Conservation (phyloP, 2,329 filamentous ascomycete genomes). For the Aspergillus sp. region DNA sequence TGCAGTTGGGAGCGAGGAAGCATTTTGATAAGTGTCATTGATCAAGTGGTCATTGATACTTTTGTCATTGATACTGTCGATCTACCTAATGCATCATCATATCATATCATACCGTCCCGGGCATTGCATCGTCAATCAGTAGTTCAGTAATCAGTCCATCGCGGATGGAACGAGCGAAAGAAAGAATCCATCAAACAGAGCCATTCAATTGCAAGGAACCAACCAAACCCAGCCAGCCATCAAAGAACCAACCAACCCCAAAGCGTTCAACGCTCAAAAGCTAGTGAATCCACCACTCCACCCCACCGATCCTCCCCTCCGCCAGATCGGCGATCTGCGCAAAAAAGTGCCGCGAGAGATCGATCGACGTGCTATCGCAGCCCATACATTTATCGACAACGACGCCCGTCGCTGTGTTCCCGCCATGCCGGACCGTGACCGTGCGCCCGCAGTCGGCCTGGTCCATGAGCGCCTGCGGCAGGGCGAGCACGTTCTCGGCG, state of each 20-base stretch:
- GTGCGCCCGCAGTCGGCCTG: constrained; percentile 63
- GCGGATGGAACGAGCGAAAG: no score
- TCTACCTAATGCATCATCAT: no score
- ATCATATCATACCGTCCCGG: constrained; percentile 13
- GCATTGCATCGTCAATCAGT: constrained; percentile 1
- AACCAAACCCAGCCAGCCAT: no score
- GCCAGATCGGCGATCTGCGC: constrained; percentile 33
- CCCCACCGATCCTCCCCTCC: constrained; percentile 33
- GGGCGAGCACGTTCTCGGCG: constrained; percentile 56
- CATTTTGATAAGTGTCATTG: no score
- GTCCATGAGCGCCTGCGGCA: constrained; percentile 56
- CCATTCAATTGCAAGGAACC: no score
- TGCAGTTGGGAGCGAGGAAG: no score
- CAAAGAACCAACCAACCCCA: constrained; percentile 2
- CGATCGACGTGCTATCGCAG: constrained; percentile 49
- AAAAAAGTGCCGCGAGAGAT: constrained; percentile 52
- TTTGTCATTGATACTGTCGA: no score
- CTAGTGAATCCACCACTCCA: constrained; percentile 35
- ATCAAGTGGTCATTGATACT: no score
- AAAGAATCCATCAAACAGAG: neutral
- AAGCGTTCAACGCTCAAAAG: constrained; percentile 15
- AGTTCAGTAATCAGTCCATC: neutral
- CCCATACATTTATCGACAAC: constrained; percentile 70
- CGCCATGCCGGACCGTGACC: constrained; percentile 54
- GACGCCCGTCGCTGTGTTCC: constrained; percentile 48